phyloP scores from a whole-genome alignment of 1,284 basidiomycete species.

The Blastosporella zonata region DNA sequence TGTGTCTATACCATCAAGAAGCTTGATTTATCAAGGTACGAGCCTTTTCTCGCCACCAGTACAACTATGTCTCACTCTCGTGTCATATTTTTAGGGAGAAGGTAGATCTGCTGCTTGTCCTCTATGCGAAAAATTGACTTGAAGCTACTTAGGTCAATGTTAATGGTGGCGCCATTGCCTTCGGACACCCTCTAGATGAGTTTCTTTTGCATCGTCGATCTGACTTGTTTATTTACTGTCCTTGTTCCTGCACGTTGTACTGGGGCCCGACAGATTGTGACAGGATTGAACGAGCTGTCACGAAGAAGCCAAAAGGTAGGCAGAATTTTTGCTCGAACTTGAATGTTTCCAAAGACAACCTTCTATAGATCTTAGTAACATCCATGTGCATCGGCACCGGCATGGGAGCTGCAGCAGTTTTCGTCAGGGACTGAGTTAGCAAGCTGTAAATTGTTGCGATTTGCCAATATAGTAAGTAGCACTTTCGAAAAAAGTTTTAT shows the following conservation, averaged over 20 bases:
- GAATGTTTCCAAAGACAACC: not conserved
- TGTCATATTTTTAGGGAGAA: conserved; percentile 33
- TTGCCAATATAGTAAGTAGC: too few relatives aligned
- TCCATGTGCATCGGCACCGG: conserved; percentile 90
- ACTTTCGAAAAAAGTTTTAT: too few relatives aligned
- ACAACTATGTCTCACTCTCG: not conserved
- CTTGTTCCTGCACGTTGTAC: conserved; percentile 61
- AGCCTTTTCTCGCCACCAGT: not conserved
- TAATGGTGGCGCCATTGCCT: conserved; percentile 87
- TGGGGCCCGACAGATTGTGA: conserved; percentile 85
- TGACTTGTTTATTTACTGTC: conserved; percentile 19
- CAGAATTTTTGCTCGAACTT: not conserved
- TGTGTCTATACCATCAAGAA: conserved; percentile 79
- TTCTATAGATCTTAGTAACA: conserved; percentile 71
- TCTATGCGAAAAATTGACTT: not conserved
- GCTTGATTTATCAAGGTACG: conserved; percentile 55
- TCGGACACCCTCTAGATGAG: conserved; percentile 86
- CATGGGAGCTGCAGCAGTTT: conserved; percentile 83
- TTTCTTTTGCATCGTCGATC: conserved; percentile 23
- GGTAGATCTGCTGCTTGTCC: conserved; percentile 19
- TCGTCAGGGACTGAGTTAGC: conserved; percentile 48
- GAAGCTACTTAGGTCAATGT: conserved; percentile 73
- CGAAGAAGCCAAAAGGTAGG: conserved; percentile 74
- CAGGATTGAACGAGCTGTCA: conserved; percentile 80
- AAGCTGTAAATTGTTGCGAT: too few relatives aligned